Evolutionary conservation across 2,329 filamentous ascomycete species (phyloP), one percentile per base, ranked within the genome.

Genomic region (Colletotrichum aenigma): DNA sequence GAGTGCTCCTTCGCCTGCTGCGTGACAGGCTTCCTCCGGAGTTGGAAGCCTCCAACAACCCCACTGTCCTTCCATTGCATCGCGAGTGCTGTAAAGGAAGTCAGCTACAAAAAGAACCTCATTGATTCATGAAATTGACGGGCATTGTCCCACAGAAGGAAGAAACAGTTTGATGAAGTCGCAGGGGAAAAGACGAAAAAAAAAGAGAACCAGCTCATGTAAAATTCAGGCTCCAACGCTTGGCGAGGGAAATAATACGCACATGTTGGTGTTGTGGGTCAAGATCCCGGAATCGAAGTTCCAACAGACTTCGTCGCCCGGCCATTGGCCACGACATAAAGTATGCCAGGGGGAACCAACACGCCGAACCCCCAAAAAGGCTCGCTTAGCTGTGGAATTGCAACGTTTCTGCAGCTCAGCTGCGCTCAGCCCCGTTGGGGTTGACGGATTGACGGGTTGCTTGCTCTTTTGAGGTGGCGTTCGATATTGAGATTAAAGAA

Each of bases 101-200:
- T 43, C 38, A 43, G 38, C 38, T 43, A 38, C 1, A n/a, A 43
- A 3, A 10, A 6, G 4, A n/a, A n/a, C 8, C 10, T 43, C 38
- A n/a, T 43, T n/a, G 18, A n/a, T n/a, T n/a, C 16, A 3, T 43
- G 16, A n/a, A 8, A 43, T 43, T 3, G 4, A 43, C 38, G 8
- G 38, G 1, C 8, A 43, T 10, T n/a, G 8, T 10, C 16, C 18
- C 38, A 43, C 8, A 10, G 7, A 43, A 43, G 0, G 18, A n/a
- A n/a, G 4, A 43, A n/a, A 10, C 1, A 43, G 8, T 10, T 3
- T n/a, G 18, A 8, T 4, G 16, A 43, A 43, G 16, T 43, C 18
- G 38, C 36, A 0, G 7, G 7, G 1, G 15, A 38, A 38, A 18
- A 18, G 4, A 16, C 1, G 2, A 5, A 6, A 43, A 43, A 16